These are phyloP conservation scores for Micractinium sp. DNA, from an alignment of 139 green algal genomes.

Conservation along the genomic window DNA sequence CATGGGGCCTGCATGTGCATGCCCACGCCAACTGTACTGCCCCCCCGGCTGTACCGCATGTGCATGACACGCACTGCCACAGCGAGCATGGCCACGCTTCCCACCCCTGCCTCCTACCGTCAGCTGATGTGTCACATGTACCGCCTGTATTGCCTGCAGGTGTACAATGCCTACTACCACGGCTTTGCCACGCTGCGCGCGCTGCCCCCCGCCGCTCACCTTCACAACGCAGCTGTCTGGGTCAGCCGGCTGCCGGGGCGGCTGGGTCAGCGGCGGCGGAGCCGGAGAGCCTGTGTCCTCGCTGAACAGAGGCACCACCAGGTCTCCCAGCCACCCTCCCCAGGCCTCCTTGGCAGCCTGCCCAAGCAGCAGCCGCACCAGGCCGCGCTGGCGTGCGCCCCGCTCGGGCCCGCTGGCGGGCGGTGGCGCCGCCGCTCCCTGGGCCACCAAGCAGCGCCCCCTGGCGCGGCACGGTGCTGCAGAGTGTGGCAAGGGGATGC, in stretches of 20 bases:
- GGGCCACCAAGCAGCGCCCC: no score
- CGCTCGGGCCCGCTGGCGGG: no score
- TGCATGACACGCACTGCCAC: no score
- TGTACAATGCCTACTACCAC: conserved; percentile 85
- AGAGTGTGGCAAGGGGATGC: no score
- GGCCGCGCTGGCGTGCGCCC: background rate
- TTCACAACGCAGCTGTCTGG: conserved; percentile 61
- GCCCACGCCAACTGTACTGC: no score
- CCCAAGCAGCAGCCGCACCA: background rate
- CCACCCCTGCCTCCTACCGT: background rate
- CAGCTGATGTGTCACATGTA: background rate
- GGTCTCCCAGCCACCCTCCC: conserved; percentile 51
- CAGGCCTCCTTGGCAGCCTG: background rate
- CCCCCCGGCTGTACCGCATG: no score
- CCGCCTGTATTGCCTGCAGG: conserved; percentile 9
- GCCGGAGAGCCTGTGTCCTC: conserved; percentile 27
- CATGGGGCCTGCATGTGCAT: no score
- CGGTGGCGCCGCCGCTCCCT: no score
- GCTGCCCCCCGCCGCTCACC: conserved; percentile 52
- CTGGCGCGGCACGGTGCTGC: no score
- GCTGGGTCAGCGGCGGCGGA: conserved; percentile 52
- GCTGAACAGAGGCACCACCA: conserved; percentile 51
- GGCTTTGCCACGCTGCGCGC: conserved; percentile 74
- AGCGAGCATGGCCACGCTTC: background rate
- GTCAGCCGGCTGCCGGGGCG: conserved; percentile 58